Base-by-base conservation (phyloP, 306 rosid genomes). In the Carpinus fangiana region DNA sequence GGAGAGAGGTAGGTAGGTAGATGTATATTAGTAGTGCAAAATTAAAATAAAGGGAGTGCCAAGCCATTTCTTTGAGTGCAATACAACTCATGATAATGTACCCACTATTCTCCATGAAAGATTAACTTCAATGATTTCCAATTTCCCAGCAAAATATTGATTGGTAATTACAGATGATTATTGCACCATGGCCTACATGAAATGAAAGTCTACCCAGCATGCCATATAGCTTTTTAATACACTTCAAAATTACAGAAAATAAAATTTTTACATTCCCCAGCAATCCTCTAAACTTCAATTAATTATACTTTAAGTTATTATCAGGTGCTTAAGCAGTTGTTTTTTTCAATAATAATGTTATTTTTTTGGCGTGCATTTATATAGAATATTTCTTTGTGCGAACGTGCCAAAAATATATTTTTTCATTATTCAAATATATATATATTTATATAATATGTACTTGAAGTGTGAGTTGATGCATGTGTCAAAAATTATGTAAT, bases 61-160 rank as follows among this genome's bases (percentile, higher is more conserved):
- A 67, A 36, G 43, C 75, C 84, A 62, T 84, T 66, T 81, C 89
- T 87, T 86, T 76, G 87, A 88, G 91, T 91, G 83, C 79, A 83
- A 67, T 72, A 66, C 85, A 91, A 89, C 59, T 78, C 56, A 72
- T 53, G 46, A 68, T 75, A 36, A 71, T 87, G 72, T 57, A 61
- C 52, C 73, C 26, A 28, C 3, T n/a, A 66, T 75, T 45, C 28
- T 73, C 57, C 45, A 36, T 41, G 47, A 14, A 43, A 41, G 23
- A 20, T 71, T 45, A 46, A 12, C 67, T 66, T 14, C 56, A 80
- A 76, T 80, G 79, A 72, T 72, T 76, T 73, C 69, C 62, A 55
- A n/a, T 31, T 70, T 48, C 61, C 46, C 57, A 61, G 61, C 73
- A 52, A 74, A 31, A 31, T 23, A 23, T 62, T 66, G 43, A 51